These are phyloP conservation scores for Trichoderma sp. DNA, from an alignment of 2,329 filamentous ascomycete genomes.

Conservation along the genomic window DNA sequence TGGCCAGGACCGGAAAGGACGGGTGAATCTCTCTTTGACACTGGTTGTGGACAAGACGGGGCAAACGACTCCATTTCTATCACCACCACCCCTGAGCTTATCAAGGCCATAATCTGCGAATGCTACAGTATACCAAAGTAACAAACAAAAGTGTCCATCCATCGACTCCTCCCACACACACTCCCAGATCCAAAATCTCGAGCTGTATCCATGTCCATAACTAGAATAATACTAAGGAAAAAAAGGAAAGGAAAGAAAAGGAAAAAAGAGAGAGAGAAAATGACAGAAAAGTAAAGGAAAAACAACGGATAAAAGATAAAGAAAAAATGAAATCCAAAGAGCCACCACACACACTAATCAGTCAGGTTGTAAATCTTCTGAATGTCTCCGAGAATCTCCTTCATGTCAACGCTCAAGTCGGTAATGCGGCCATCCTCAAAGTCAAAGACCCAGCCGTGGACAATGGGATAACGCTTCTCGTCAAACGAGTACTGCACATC, in stretches of 20 bases:
- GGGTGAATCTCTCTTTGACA: not conserved
- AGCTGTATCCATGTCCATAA: not conserved
- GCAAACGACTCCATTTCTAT: not conserved
- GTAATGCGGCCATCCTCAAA: conserved; percentile 65
- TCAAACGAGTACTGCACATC: conserved; percentile 70
- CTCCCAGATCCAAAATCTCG: not conserved
- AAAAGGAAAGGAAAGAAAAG: not conserved
- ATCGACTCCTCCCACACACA: not conserved
- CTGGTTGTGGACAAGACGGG: not conserved
- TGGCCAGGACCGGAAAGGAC: not conserved
- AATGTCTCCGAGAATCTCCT: conserved; percentile 52
- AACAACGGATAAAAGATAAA: no score
- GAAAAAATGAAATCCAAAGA: not conserved
- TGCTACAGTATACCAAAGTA: not conserved
- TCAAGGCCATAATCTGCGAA: not conserved
- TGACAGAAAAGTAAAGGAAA: not conserved
- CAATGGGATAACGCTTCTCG: conserved; percentile 62
- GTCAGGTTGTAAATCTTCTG: conserved; percentile 63
- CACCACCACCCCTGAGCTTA: not conserved
- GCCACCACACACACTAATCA: conserved; percentile 27
- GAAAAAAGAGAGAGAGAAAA: not conserved
- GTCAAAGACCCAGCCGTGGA: conserved; percentile 72
- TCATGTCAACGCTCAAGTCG: conserved; percentile 61
- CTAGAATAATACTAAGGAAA: not conserved
- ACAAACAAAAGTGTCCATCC: not conserved